Conservation (phyloP, 371 early-diverging fungal genomes). For the Rhizopus delemar region DNA sequence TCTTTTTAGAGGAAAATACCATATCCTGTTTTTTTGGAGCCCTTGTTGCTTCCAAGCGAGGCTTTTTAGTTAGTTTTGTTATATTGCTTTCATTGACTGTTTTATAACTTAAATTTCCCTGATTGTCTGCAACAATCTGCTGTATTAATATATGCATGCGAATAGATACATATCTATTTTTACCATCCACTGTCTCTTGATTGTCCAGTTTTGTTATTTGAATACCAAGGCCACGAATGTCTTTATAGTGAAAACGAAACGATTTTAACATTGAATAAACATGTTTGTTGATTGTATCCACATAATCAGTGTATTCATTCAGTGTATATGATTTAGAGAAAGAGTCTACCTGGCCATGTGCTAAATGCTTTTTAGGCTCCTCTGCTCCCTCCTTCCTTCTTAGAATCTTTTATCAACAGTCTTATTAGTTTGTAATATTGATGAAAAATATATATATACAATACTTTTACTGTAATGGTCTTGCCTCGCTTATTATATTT, state of each 20-base stretch:
- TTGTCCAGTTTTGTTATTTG: conserved; percentile 60
- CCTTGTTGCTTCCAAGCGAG: too few relatives aligned
- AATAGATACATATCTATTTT: not conserved
- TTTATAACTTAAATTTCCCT: too few relatives aligned
- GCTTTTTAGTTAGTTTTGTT: too few relatives aligned
- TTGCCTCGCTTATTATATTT: conserved; percentile 51
- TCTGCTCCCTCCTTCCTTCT: conserved; percentile 50
- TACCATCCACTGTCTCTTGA: conserved; percentile 12
- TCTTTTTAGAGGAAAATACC: not conserved
- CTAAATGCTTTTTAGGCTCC: conserved; percentile 62
- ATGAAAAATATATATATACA: not conserved
- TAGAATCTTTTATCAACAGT: conserved; percentile 34
- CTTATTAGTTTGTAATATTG: not conserved
- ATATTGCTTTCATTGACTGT: too few relatives aligned
- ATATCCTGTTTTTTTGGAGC: not conserved
- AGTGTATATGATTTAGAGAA: conserved; percentile 58
- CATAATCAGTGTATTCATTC: conserved; percentile 47
- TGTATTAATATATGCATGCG: not conserved
- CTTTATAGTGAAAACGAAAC: conserved; percentile 49
- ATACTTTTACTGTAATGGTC: conserved; percentile 60
- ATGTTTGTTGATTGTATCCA: conserved; percentile 42
- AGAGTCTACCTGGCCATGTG: conserved; percentile 68
- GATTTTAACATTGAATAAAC: conserved; percentile 47
- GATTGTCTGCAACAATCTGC: too few relatives aligned
- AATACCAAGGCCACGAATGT: conserved; percentile 68